Percentiles rank a stretch among this genome's conserved stretches.
Evolutionary conservation across 2,329 filamentous ascomycete genomes (phyloP).

Genomic region (Lecanicillium sp.): DNA sequence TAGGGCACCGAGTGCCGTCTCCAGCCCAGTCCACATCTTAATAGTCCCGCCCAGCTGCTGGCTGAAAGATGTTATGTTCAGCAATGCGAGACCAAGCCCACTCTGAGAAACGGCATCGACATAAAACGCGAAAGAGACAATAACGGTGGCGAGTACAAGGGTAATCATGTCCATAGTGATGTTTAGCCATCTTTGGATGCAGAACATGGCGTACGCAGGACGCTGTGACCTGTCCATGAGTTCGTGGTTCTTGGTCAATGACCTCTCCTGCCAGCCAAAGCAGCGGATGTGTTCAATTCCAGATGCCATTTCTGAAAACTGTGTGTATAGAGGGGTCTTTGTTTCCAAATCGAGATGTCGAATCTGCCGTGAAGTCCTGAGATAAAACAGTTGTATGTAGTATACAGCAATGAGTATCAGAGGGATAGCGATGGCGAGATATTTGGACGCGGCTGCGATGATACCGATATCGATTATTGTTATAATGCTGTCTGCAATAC

Average conservation of each 20-base stretch:
- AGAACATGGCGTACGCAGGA: neutral
- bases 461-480: neutral
- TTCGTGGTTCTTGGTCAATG: rapidly evolving
- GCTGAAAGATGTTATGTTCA: neutral
- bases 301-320: neutral
- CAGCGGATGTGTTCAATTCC: neutral
- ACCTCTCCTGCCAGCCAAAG: neutral
- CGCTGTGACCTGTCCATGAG: slow-evolving; percentile 1
- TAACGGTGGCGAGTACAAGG: neutral
- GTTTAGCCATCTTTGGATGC: neutral
- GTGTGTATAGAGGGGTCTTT: neutral
- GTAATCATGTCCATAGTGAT: neutral
- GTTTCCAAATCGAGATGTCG: neutral
- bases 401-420: neutral
- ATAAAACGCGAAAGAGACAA: neutral
- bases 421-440: neutral
- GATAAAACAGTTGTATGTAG: neutral
- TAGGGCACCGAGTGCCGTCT: neutral
- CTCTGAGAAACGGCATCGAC: neutral
- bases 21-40: neutral
- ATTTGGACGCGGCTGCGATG: neutral
- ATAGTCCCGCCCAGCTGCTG: neutral
- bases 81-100: neutral
- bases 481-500: too few relatives aligned
- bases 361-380: slow-evolving; percentile 4